Evolutionary conservation across 768 basidiomycete species (phyloP), one percentile per base, ranked within the genome.

Genomic region (Candolleomyces eurysporus): DNA sequence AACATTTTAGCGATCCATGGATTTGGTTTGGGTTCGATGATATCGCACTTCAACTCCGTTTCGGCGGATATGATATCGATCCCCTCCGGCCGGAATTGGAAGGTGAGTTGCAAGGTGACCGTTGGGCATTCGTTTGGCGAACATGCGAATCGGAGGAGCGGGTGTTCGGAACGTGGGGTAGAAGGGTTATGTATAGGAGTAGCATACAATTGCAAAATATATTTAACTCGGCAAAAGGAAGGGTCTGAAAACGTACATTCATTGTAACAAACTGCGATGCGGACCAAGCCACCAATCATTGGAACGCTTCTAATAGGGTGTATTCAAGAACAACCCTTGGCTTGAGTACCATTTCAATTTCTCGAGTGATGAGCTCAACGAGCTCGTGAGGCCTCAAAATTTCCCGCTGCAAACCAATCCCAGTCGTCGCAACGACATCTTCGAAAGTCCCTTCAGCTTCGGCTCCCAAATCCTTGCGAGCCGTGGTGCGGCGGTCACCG

Each of bases 301-400:
- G 26, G 7, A 61, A 48, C 26, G 60, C 60, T 42, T 61, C 60
- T 0, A 61, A 42, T 3, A 61, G 26, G 11, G 52, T 61, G 16
- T 54, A 43, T 30, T 61, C 60, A 13, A 61, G 45, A 8, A 55
- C 60, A 17, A 61, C 60, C 16, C 60, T 51, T 13, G 60, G 60
- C 45, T 55, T 61, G 31, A 61, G 60, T 19, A 61, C 60, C 60
- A 61, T 61, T 13, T 61, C 60, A 21, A 61, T 42, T 2, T 61
- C 60, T 17, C 60, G 51, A n/a, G 40, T 61, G 22, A 55, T 32
- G 52, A 55, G 10, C 30, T 50, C 60, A n/a, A 42, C 19, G 19
- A 22, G 16, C 16, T 9, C 16, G 31, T 61, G 40, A 17, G 60
- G 16, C 52, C 55, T 61, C 53, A 53, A 32, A 22, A 55, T 42